Percentiles rank a stretch among this genome's conserved stretches.
Evolutionary conservation across 2,329 filamentous ascomycete genomes (phyloP).

Genomic region (Colletotrichum theobromicola): DNA sequence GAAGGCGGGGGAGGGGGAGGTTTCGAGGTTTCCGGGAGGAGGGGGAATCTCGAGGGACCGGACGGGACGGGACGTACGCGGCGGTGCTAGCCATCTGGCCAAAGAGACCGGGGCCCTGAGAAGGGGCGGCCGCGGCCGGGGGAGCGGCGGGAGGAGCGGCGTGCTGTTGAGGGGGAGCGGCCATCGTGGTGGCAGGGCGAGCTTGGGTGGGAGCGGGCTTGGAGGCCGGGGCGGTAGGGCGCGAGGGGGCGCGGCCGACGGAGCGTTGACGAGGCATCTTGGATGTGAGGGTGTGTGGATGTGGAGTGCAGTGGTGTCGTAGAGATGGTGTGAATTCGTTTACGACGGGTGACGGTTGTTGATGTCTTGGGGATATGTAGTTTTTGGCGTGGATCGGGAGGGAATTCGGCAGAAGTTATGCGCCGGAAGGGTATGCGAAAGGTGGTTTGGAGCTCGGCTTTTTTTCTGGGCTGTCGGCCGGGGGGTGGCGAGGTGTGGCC

Average conservation of each 20-base stretch:
- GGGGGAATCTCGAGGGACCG: neutral
- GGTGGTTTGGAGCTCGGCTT: conserved; percentile 8
- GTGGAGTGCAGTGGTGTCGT: neutral
- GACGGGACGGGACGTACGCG: conserved; percentile 72
- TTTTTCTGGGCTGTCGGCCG: neutral
- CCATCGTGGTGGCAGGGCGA: conserved; percentile 74
- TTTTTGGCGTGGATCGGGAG: conserved; percentile 27
- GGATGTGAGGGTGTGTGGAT: conserved; percentile 25
- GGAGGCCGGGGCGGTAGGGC: conserved; percentile 68
- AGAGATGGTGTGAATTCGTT: neutral
- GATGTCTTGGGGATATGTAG: conserved; percentile 31
- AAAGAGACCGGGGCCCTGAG: conserved; percentile 83
- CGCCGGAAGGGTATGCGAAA: neutral
- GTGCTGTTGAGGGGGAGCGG: conserved; percentile 53
- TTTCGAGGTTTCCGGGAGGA: neutral
- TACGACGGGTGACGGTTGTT: neutral
- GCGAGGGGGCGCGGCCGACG: conserved; percentile 64
- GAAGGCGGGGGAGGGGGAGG: neutral
- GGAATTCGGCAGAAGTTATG: conserved; percentile 20
- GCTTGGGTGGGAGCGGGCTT: conserved; percentile 65
- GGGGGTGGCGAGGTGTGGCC: conserved; percentile 8
- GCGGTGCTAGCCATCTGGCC: conserved; percentile 98
- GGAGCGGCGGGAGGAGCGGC: conserved; percentile 46
- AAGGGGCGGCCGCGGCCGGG: conserved; percentile 52
- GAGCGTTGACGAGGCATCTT: conserved; percentile 82